Evolutionary conservation across 345 rosid genomes (phyloP).

Genomic region (Brassica carinata): DNA sequence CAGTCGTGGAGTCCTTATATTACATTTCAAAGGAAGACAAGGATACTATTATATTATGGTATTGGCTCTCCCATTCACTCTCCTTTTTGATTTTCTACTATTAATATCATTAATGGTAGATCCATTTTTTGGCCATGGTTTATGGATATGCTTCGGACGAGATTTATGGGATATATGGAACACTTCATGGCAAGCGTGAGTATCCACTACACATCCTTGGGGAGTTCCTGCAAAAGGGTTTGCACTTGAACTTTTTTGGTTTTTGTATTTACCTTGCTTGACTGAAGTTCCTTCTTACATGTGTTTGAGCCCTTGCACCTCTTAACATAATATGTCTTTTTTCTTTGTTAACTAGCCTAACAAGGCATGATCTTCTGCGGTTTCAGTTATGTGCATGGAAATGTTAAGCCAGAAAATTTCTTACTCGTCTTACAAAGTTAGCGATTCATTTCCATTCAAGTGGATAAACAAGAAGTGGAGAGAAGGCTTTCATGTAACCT

Average conservation of each 20-base stretch:
- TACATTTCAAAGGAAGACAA: conserved; percentile 91
- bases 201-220: conserved; percentile 22
- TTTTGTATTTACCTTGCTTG: conserved; percentile 6
- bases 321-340: conserved; percentile 9
- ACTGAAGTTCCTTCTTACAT: conserved; percentile 6
- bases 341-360: conserved; percentile 24
- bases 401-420: conserved; percentile 96
- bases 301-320: conserved; percentile 3
- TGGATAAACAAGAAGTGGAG: conserved; percentile 73
- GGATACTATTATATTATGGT: conserved; percentile 99
- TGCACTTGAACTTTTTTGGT: conserved; percentile 1
- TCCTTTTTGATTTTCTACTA: conserved; percentile 11
- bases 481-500: conserved; percentile 93
- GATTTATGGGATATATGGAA: conserved; percentile 91
- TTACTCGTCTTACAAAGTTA: conserved; percentile 94
- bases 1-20: conserved; percentile 93
- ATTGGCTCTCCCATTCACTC: conserved; percentile 15
- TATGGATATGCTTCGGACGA: conserved; percentile 98
- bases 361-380: conserved; percentile 19
- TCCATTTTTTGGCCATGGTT: conserved; percentile 48
- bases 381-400: conserved; percentile 92
- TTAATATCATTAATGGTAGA: conserved; percentile 27
- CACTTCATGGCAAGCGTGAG: conserved; percentile 86
- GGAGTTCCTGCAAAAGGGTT: conserved; percentile 65
- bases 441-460: conserved; percentile 89